Conservation (phyloP, 1,139 yeast species). For the Magnusiomyces magnusii region DNA sequence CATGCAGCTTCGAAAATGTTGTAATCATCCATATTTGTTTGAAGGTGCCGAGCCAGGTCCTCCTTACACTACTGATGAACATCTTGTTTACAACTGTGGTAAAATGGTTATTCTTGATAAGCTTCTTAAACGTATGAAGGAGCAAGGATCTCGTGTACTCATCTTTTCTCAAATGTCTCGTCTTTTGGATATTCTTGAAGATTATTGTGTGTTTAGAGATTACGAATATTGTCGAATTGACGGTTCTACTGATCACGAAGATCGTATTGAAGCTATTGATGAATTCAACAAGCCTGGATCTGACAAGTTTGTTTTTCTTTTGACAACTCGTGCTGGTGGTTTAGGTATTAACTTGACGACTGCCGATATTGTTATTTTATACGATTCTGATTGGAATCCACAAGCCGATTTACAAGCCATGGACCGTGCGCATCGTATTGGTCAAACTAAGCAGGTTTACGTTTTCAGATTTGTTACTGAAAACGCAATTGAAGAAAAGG, state of each 20-base stretch:
- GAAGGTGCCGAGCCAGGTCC: conserved; percentile 99
- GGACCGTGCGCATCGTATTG: conserved; percentile 98
- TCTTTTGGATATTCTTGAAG: conserved; percentile 83
- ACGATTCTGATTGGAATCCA: conserved; percentile 98
- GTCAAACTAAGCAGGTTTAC: conserved; percentile 92
- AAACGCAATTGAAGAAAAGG: conserved; percentile 94
- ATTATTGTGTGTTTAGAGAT: conserved; percentile 80
- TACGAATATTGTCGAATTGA: conserved; percentile 90
- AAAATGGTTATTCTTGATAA: conserved; percentile 87
- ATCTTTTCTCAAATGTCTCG: conserved; percentile 96
- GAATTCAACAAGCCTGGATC: conserved; percentile 81
- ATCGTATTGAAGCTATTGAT: conserved; percentile 86
- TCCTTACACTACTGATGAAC: conserved; percentile 95
- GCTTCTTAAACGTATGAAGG: conserved; percentile 61
- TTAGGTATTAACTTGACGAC: conserved; percentile 88
- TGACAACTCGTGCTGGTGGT: conserved; percentile 98
- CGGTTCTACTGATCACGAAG: conserved; percentile 93
- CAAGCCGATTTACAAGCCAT: conserved; percentile 98
- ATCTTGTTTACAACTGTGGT: conserved; percentile 79
- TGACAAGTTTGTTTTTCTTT: conserved; percentile 72
- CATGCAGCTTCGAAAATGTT: conserved; percentile 94
- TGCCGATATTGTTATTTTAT: conserved; percentile 85
- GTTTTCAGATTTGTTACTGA: conserved; percentile 93
- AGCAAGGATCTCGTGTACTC: conserved; percentile 80
- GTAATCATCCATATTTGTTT: conserved; percentile 93